phyloP scores from a whole-genome alignment of 2,329 filamentous ascomycete species.

The Emericellopsis atlantica region DNA sequence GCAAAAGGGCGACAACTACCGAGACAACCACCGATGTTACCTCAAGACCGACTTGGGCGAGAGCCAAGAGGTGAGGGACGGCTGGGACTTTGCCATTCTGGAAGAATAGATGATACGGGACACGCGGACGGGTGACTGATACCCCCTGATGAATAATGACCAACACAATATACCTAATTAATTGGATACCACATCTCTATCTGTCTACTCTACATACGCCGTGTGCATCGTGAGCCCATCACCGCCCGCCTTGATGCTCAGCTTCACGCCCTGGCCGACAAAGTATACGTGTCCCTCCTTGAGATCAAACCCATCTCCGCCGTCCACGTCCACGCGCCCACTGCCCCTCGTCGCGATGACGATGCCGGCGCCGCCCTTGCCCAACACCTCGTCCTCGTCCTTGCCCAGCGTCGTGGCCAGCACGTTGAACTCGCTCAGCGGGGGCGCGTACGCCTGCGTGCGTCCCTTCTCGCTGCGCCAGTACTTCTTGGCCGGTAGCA shows the following conservation, averaged over 20 bases:
- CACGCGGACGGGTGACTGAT: no score
- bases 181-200: neutral
- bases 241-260: neutral
- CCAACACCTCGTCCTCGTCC: slow-evolving; percentile 42
- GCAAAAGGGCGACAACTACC: slow-evolving; percentile 21
- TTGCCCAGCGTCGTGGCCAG: slow-evolving; percentile 41
- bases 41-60: slow-evolving; percentile 24
- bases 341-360: slow-evolving; percentile 9
- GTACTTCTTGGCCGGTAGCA: slow-evolving; percentile 35
- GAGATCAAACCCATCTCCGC: slow-evolving; percentile 8
- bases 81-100: slow-evolving; percentile 31
- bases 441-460: slow-evolving; percentile 51
- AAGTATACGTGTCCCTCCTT: slow-evolving; percentile 13
- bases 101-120: neutral
- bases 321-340: slow-evolving; percentile 8
- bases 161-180: no score
- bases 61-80: slow-evolving; percentile 15
- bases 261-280: slow-evolving; percentile 3
- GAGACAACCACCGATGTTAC: slow-evolving; percentile 27
- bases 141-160: no score
- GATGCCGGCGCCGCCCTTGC: slow-evolving; percentile 9
- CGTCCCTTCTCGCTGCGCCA: slow-evolving; percentile 42
- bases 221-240: neutral
- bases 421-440: slow-evolving; percentile 62
- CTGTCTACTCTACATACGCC: neutral